phyloP scores from a whole-genome alignment of 306 rosid genomes.

The Trifolium repens region DNA sequence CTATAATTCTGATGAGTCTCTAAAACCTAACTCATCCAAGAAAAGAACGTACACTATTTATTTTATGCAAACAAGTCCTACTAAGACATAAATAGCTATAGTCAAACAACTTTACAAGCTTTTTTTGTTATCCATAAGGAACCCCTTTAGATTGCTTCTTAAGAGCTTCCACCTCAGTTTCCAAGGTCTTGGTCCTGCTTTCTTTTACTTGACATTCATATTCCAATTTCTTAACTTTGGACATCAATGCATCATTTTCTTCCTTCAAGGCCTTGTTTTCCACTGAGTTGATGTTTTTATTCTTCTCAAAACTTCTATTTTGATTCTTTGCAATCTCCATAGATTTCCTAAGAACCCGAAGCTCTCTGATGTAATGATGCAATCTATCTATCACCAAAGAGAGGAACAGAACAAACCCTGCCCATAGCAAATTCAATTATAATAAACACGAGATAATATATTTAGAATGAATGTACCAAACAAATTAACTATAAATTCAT shows the following conservation, averaged over 20 bases:
- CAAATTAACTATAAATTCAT: not conserved
- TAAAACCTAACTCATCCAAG: too few relatives aligned
- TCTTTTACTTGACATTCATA: constrained; percentile 61
- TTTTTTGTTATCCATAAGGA: constrained; percentile 61
- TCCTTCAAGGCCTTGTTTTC: constrained; percentile 58
- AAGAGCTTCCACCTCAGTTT: constrained; percentile 67
- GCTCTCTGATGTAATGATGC: constrained; percentile 88
- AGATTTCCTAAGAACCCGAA: constrained; percentile 66
- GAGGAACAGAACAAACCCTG: constrained; percentile 87
- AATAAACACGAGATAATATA: not conserved
- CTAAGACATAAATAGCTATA: not conserved
- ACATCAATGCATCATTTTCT: constrained; percentile 58
- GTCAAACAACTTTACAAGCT: constrained; percentile 35
- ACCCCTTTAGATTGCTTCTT: constrained; percentile 79
- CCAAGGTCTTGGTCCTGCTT: constrained; percentile 59
- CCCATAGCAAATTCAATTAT: constrained; percentile 1
- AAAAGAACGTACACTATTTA: not conserved
- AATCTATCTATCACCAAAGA: constrained; percentile 79
- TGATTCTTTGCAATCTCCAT: constrained; percentile 81
- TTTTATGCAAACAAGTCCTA: not conserved
- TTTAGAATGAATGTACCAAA: not conserved
- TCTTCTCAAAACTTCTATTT: constrained; percentile 56
- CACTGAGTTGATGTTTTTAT: constrained; percentile 42
- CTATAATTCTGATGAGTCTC: too few relatives aligned
- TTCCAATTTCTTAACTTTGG: constrained; percentile 58